These are phyloP conservation scores for Apophysomyces sp. DNA, from an alignment of 371 early-diverging fungal genomes.

Conservation along the genomic window DNA sequence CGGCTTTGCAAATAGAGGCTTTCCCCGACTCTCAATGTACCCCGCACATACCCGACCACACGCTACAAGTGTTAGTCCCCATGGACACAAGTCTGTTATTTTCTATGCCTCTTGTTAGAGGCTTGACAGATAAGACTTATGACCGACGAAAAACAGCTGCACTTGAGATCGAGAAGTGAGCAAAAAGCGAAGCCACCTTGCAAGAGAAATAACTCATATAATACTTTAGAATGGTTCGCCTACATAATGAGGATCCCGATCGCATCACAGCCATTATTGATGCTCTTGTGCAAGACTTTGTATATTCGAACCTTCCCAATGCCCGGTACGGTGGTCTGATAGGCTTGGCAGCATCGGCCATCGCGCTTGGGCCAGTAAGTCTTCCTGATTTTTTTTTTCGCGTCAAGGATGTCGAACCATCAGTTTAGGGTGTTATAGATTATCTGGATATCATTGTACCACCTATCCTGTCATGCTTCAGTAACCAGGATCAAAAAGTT, in stretches of 20 bases:
- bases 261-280: conserved; percentile 66
- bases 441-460: conserved; percentile 82
- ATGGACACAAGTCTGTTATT: conserved; percentile 35
- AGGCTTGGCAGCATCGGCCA: conserved; percentile 83
- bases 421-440: conserved; percentile 54
- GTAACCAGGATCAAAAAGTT: conserved; percentile 85
- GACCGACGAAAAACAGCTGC: conserved; percentile 89
- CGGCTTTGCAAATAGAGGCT: no score
- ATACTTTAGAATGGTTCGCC: conserved; percentile 55
- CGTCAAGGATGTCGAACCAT: not conserved
- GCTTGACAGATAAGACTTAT: conserved; percentile 83
- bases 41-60: no score
- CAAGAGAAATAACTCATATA: not conserved
- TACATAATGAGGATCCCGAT: conserved; percentile 52
- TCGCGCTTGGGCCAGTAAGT: conserved; percentile 77
- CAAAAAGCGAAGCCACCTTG: no score
- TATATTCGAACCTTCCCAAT: conserved; percentile 75
- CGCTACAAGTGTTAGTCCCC: no score
- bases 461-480: conserved; percentile 85
- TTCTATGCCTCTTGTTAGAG: conserved; percentile 41
- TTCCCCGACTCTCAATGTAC: no score
- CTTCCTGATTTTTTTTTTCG: not conserved
- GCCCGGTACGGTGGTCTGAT: conserved; percentile 91
- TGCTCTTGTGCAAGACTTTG: conserved; percentile 78
- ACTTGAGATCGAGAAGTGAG: conserved; percentile 77